phyloP scores from a whole-genome alignment of 2,329 filamentous ascomycete species.

The Triangularia verruculosa region DNA sequence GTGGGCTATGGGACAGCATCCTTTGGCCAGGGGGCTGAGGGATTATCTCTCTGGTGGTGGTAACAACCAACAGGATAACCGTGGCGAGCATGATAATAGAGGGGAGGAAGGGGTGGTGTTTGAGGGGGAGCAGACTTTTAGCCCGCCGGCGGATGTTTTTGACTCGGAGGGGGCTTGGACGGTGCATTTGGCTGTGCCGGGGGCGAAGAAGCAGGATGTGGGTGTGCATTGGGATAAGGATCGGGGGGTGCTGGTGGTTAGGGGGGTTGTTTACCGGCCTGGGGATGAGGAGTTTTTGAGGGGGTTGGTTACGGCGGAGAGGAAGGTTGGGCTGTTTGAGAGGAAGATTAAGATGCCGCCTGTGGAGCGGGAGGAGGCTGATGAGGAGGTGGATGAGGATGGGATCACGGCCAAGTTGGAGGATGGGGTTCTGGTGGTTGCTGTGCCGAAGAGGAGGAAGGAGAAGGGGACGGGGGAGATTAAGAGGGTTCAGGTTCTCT shows the following conservation, averaged over 20 bases:
- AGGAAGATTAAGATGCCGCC: conserved; percentile 63
- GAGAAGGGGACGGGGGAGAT: conserved; percentile 57
- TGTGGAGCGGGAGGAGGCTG: conserved; percentile 35
- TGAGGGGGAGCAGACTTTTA: conserved; percentile 44
- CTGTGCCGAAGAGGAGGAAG: conserved; percentile 69
- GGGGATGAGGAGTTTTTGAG: conserved; percentile 67
- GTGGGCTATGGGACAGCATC: conserved; percentile 32
- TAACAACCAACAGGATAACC: conserved; percentile 21
- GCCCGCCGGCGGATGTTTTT: conserved; percentile 73
- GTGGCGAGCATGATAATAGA: conserved; percentile 18
- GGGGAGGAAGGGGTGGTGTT: conserved; percentile 22
- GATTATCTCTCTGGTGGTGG: conserved; percentile 32
- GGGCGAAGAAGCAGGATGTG: conserved; percentile 74
- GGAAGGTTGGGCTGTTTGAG: conserved; percentile 72
- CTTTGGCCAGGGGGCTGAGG: conserved; percentile 42
- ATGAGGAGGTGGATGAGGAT: conserved; percentile 60
- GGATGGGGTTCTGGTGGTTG: conserved; percentile 73
- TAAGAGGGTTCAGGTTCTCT: conserved; percentile 57
- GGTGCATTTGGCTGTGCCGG: conserved; percentile 70
- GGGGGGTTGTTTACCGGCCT: conserved; percentile 70
- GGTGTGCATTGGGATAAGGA: conserved; percentile 74
- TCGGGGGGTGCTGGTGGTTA: conserved; percentile 61
- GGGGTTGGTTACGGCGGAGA: conserved; percentile 61
- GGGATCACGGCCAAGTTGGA: conserved; percentile 73
- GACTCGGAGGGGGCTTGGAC: conserved; percentile 59